A percentile compares a stretch with the other conserved stretches of the same genome.
phyloP scores from a whole-genome alignment of 2,329 filamentous ascomycete species.

The Fusarium fracticaudum region DNA sequence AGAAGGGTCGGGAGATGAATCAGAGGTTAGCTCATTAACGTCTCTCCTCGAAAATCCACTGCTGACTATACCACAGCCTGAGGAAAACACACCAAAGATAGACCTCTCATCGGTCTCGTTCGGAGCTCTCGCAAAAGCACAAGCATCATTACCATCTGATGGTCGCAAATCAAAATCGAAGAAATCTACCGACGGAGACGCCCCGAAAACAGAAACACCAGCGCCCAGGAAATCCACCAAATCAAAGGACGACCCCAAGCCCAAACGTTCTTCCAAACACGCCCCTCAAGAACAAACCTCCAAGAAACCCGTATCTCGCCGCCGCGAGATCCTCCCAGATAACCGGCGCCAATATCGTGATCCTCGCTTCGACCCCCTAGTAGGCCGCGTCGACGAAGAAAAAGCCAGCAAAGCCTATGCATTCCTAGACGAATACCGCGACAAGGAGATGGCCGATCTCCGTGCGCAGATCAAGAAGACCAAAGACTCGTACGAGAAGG shows the following conservation, averaged over 20 bases:
- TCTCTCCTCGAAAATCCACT: not conserved
- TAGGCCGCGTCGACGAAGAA: slow-evolving; percentile 62
- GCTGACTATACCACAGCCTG: slow-evolving; percentile 33
- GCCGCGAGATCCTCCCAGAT: slow-evolving; percentile 74
- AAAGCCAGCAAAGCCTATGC: slow-evolving; percentile 78
- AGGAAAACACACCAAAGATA: slow-evolving; percentile 48
- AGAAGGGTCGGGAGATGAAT: slow-evolving; percentile 41
- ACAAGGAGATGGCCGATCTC: slow-evolving; percentile 82
- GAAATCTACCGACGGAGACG: slow-evolving; percentile 28
- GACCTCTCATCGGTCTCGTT: slow-evolving; percentile 77
- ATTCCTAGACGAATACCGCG: slow-evolving; percentile 88
- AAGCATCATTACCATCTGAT: slow-evolving; percentile 68
- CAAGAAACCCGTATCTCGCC: slow-evolving; percentile 84
- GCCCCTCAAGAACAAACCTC: slow-evolving; percentile 85
- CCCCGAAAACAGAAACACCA: slow-evolving; percentile 42
- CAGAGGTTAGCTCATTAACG: slow-evolving; percentile 35
- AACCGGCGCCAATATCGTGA: slow-evolving; percentile 74
- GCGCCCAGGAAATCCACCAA: slow-evolving; percentile 49
- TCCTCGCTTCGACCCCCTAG: slow-evolving; percentile 83
- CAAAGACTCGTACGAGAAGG: slow-evolving; percentile 74
- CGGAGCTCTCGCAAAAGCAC: slow-evolving; percentile 87
- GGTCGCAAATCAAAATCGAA: slow-evolving; percentile 43
- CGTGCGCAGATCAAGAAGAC: slow-evolving; percentile 70
- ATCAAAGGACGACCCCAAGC: slow-evolving; percentile 40
- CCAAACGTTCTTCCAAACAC: slow-evolving; percentile 76